Percentiles rank a stretch among this genome's conserved stretches.
These are phyloP conservation scores for Xylaria intraflava DNA, from an alignment of 495 filamentous ascomycete species.

Conservation along the genomic window DNA sequence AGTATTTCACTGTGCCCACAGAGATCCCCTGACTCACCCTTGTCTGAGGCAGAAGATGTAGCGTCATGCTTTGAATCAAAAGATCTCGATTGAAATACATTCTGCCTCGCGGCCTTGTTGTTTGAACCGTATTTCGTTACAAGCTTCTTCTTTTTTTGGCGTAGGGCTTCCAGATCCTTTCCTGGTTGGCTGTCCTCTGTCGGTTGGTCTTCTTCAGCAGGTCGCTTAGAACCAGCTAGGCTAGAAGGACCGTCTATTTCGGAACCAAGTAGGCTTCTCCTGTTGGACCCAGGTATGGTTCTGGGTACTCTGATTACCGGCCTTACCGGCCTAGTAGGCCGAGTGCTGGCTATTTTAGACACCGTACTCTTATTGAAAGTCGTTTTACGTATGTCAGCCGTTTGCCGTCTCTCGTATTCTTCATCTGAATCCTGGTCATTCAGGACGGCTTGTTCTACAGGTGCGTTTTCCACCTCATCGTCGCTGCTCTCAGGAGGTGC, in stretches of 20 bases:
- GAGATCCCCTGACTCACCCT: background rate
- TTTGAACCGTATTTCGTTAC: background rate
- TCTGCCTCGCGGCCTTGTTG: background rate
- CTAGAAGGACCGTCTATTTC: slow-evolving; percentile 11
- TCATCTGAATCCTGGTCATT: slow-evolving; percentile 14
- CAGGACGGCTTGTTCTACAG: too few species aligned
- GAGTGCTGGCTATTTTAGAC: background rate
- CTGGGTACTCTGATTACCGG: background rate
- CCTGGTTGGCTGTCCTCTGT: slow-evolving; percentile 6
- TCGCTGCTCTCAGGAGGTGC: slow-evolving; percentile 21
- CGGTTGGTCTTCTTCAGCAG: slow-evolving; percentile 9
- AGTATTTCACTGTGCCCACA: background rate
- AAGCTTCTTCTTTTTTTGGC: slow-evolving; percentile 3
- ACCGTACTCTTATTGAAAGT: slow-evolving; percentile 10
- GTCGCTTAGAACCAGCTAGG: slow-evolving; percentile 23
- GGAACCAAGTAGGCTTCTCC: background rate
- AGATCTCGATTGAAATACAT: background rate
- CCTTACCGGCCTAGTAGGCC: background rate
- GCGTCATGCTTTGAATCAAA: background rate
- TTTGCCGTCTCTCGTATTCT: slow-evolving; percentile 6
- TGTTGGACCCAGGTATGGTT: background rate
- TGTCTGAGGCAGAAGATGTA: slow-evolving; percentile 1
- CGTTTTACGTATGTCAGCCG: slow-evolving; percentile 16
- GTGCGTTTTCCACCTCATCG: slow-evolving; percentile 14
- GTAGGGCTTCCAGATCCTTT: background rate